A percentile compares a stretch with the other conserved stretches of the same genome.
Conservation (phyloP, 2,329 filamentous ascomycete genomes). For the Fusarium incarnatum region DNA sequence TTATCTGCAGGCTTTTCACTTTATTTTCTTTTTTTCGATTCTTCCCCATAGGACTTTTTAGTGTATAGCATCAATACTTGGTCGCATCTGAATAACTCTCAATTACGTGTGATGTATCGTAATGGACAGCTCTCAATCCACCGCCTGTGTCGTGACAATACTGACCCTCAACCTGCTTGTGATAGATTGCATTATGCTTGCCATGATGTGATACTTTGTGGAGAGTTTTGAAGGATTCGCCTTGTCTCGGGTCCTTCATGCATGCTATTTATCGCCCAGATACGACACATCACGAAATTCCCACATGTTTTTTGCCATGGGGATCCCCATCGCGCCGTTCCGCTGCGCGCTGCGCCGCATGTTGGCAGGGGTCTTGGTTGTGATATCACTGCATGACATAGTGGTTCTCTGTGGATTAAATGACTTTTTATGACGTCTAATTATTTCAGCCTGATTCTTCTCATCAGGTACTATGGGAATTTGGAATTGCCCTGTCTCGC, state of each 20-base stretch:
- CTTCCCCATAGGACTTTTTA: background rate
- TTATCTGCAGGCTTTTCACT: slow-evolving; percentile 3
- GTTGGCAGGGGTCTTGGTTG: background rate
- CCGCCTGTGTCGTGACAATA: too few species aligned
- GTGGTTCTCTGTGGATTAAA: background rate
- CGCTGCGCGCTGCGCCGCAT: slow-evolving; percentile 29
- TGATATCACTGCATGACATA: slow-evolving; percentile 5
- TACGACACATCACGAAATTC: background rate
- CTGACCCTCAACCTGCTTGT: background rate
- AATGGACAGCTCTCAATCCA: background rate
- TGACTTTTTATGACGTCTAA: too few species aligned
- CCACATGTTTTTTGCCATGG: background rate
- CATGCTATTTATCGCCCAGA: background rate
- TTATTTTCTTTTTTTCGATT: background rate
- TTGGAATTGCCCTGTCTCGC: slow-evolving; percentile 7
- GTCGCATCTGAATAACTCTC: background rate
- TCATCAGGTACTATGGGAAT: background rate
- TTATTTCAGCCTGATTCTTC: background rate
- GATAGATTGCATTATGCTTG: too few species aligned
- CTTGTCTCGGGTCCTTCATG: background rate
- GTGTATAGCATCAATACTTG: slow-evolving; percentile 21
- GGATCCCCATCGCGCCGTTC: slow-evolving; percentile 25
- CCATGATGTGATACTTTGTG: background rate
- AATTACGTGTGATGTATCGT: background rate
- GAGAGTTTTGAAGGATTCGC: background rate